These are phyloP conservation scores for Salmacisia buchloeana DNA, from an alignment of 1,284 basidiomycete genomes.

Conservation along the genomic window DNA sequence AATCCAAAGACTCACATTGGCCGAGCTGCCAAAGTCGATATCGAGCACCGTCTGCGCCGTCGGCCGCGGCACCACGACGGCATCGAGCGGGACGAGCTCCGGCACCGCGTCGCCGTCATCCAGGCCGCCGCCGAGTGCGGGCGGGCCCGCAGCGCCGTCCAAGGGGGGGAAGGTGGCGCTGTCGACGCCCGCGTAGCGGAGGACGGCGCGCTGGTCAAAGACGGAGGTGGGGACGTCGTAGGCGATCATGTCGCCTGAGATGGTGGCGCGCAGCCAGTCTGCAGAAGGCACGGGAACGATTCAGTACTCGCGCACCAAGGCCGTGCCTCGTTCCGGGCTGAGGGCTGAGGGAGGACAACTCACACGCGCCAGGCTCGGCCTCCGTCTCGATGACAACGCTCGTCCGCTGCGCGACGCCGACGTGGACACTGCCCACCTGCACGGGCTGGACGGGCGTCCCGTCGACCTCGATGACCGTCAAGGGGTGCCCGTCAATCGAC, in stretches of 20 bases:
- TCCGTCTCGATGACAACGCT: conserved; percentile 28
- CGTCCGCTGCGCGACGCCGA: conserved; percentile 37
- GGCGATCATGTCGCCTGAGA: conserved; percentile 26
- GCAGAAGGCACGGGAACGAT: neutral
- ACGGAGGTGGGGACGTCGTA: conserved; percentile 22
- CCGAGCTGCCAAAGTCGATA: neutral
- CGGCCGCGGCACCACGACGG: neutral
- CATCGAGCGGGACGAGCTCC: neutral
- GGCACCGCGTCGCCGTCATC: too few relatives aligned
- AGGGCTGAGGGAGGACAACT: too few relatives aligned
- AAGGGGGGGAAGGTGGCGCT: neutral
- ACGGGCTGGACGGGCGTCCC: conserved; percentile 25
- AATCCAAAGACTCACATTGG: neutral
- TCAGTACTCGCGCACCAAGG: neutral
- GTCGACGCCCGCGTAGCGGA: neutral
- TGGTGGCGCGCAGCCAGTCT: conserved; percentile 21
- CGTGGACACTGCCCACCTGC: conserved; percentile 26
- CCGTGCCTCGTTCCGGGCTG: neutral
- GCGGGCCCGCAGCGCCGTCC: neutral
- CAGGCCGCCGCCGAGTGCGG: neutral
- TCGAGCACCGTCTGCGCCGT: neutral
- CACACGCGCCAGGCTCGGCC: conserved; percentile 17
- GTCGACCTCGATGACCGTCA: conserved; percentile 28
- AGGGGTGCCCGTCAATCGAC: conserved; percentile 24
- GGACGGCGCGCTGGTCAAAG: neutral